Base-by-base conservation (phyloP, 1,284 basidiomycete species). In the Fereydounia khargensis region DNA sequence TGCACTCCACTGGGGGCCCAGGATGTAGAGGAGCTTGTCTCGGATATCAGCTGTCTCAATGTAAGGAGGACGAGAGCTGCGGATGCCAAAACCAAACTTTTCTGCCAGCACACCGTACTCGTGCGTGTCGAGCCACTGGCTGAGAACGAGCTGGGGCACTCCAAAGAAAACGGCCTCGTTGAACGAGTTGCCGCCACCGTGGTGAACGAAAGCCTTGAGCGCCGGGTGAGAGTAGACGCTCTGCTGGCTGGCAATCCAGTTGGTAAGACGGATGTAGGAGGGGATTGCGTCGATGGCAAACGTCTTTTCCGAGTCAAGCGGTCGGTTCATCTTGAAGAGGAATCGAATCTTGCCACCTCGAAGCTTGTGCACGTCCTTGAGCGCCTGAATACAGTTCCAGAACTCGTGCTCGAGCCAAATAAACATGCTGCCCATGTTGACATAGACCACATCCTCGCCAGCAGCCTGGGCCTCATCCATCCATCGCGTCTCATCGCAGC, bases 361-460 rank as follows among this genome's bases (percentile, higher is more conserved):
- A 24, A 36, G 22, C 14, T 47, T 33, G 31, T 63, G 55, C 19
- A 72, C 47, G 18, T 41, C 47, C 23, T 53, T 39, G 5, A 72
- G 48, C 4, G 60, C 60, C 8, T 54, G 39, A 4, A 70, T 43
- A 27, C 60, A 46, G 13, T 48, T 47, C 30, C 63, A 48, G 21
- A 66, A 66, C 28, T 72, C 70, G 8, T 47, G 17, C 20, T 47
- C 37, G 9, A 51, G 49, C 57, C 60, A 72, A 43, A 55, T 37
- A 45, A 73, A 73, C 41, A 73, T 70, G 43, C 59, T 66, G n/a
- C 70, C 70, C 62, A 73, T 64, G 53, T 73, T 73, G 35, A 73
- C 53, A 33, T 70, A 73, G 16, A 73, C 45, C 14, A 73, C 66
- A 18, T 52, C 56, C 39, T 65, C 50, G 24, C 54, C 55, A 3